phyloP scores from a whole-genome alignment of 2,329 filamentous ascomycete species.

The Hypocreales sp. region DNA sequence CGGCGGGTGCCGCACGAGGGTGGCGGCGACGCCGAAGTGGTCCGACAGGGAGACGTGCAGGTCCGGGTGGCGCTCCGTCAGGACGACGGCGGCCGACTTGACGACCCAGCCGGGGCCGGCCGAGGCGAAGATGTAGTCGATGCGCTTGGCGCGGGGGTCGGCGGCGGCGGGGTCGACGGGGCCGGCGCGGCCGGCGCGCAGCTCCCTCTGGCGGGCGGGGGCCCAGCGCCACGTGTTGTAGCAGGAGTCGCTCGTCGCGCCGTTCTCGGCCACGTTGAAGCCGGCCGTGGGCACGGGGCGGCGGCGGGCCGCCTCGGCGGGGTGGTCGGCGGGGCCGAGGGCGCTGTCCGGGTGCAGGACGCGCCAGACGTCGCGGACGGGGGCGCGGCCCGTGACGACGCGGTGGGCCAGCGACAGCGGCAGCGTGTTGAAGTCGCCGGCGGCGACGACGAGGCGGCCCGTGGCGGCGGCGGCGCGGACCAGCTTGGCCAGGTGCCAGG shows the following conservation, averaged over 20 bases:
- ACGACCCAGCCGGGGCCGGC: constrained; percentile 52
- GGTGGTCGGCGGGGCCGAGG: constrained; percentile 55
- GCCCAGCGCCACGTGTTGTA: constrained; percentile 93
- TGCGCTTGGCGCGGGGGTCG: constrained; percentile 66
- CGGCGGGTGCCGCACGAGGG: constrained; percentile 37
- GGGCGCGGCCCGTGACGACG: constrained; percentile 63
- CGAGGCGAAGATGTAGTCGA: constrained; percentile 88
- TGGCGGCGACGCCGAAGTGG: constrained; percentile 83
- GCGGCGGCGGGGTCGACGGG: constrained; percentile 45
- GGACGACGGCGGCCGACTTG: constrained; percentile 54
- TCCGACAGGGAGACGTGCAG: constrained; percentile 81
- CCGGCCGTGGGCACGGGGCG: constrained; percentile 58
- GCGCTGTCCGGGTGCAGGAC: constrained; percentile 72
- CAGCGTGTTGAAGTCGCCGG: constrained; percentile 97
- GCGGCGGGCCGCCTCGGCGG: constrained; percentile 48
- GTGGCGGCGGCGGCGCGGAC: constrained; percentile 67
- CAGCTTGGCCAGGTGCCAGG: constrained; percentile 87
- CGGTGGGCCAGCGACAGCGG: constrained; percentile 72
- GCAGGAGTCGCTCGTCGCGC: constrained; percentile 70
- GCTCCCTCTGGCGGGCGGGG: constrained; percentile 48
- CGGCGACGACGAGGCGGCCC: constrained; percentile 68
- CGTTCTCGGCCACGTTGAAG: constrained; percentile 67
- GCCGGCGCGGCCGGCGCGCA: constrained; percentile 42
- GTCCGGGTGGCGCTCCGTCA: constrained; percentile 67
- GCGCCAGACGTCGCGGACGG: constrained; percentile 73